Evolutionary conservation across 306 rosid species (phyloP), one percentile per base, ranked within the genome.

Genomic region (Alnus rubra): DNA sequence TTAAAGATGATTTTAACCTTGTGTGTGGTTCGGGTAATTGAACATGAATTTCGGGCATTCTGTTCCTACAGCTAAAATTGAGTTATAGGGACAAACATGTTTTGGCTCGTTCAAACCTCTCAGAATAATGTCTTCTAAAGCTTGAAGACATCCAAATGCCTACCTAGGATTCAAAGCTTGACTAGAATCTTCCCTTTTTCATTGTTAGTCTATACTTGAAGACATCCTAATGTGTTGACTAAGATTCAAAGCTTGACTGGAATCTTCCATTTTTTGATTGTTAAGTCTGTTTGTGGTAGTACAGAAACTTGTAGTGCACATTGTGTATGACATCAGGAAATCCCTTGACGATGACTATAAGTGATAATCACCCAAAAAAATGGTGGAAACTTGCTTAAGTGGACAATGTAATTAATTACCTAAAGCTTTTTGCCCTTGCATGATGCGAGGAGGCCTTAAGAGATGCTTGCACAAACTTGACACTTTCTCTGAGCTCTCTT

Each of bases 31-130:
- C 9, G 48, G 12, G 73, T 33, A n/a, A 53, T 39, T 51, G 60
- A 70, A 70, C 44, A 37, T 54, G 8, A 60, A 10, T 42, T 65
- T 12, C 12, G 65, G 64, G 7, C 8, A 42, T 42, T 1, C 15
- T 4, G 7, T 59, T 9, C 13, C 37, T 59, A 37, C 23, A 64
- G 48, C 70, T 35, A 15, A 35, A 64, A 35, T 16, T 37, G 47
- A 33, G 48, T 64, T 64, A 42, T 4, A 4, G 12, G 2, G 42
- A 16, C 7, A 62, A 31, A 31, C 68, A 62, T 62, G 68, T 60
- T 60, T 13, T 12, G 39, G 68, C 42, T 62, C 35, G 68, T 62
- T 62, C 69, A 31, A 60, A 28, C 68, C 68, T 60, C 42, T 60
- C 35, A 31, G 11, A 60, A 60, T 5, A 28, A 30, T 30, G 8